phyloP scores from a whole-genome alignment of 345 rosid genomes.

The Syzygium oleosum region DNA sequence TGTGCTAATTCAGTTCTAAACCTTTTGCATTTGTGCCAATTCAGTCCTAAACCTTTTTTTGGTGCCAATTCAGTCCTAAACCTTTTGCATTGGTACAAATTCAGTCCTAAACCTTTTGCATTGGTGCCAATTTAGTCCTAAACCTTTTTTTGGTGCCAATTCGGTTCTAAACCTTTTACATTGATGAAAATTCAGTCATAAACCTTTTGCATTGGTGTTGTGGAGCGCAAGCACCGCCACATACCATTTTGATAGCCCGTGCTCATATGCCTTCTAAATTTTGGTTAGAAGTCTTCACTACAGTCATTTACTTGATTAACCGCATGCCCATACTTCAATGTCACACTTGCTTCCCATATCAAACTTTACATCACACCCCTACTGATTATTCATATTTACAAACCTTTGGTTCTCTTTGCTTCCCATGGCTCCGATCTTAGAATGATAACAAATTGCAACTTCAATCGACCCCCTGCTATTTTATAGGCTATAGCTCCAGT shows the following conservation, averaged over 20 bases:
- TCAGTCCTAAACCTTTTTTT: too few relatives aligned
- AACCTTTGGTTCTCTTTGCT: not conserved
- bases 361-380: not conserved
- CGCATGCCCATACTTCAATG: not conserved
- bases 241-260: not conserved
- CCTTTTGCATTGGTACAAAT: too few relatives aligned
- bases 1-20: too few relatives aligned
- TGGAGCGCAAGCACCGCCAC: too few relatives aligned
- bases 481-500: not conserved
- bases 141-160: too few relatives aligned
- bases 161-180: too few relatives aligned
- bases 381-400: not conserved
- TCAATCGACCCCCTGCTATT: not conserved
- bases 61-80: too few relatives aligned
- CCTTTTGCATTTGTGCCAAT: too few relatives aligned
- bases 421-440: not conserved
- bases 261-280: not conserved
- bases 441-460: not conserved
- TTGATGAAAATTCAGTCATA: too few relatives aligned
- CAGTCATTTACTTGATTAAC: not conserved
- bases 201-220: too few relatives aligned
- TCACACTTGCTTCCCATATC: not conserved
- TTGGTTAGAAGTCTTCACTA: not conserved
- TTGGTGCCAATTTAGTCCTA: too few relatives aligned
- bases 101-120: too few relatives aligned